Conservation (phyloP, 164 flowering plant species). For the Vitis rotundifolia region DNA sequence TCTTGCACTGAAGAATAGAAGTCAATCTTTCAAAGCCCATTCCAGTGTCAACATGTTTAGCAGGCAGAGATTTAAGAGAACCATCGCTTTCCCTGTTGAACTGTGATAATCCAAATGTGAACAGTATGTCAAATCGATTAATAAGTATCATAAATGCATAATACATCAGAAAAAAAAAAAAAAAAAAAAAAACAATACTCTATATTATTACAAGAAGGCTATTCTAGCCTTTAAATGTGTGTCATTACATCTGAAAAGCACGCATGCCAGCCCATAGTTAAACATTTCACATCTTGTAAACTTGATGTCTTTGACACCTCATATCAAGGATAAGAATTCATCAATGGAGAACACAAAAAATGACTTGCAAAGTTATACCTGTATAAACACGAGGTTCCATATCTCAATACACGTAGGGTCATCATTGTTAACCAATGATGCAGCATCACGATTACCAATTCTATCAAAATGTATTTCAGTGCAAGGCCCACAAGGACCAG, state of each 20-base stretch:
- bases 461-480: conserved; percentile 97
- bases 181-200: no score
- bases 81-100: conserved; percentile 94
- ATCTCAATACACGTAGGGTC: conserved; percentile 99
- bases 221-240: no score
- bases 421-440: conserved; percentile 84
- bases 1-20: conserved; percentile 85
- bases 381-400: conserved; percentile 99
- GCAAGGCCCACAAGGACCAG: conserved; percentile 99
- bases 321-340: background rate
- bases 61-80: conserved; percentile 80
- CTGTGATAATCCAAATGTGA: conserved; percentile 33
- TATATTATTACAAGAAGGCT: no score
- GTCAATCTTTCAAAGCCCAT: conserved; percentile 98
- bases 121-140: no score
- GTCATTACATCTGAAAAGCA: no score
- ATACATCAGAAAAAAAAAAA: no score
- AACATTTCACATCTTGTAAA: no score
- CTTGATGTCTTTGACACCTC: no score
- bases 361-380: conserved; percentile 42
- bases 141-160: no score
- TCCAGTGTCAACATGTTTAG: conserved; percentile 99
- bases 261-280: no score
- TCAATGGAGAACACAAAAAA: background rate
- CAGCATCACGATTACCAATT: conserved; percentile 84